Evolutionary conservation across 345 rosid genomes (phyloP), one percentile per base, ranked within the genome.

Genomic region (Euphorbia pulcherrima): DNA sequence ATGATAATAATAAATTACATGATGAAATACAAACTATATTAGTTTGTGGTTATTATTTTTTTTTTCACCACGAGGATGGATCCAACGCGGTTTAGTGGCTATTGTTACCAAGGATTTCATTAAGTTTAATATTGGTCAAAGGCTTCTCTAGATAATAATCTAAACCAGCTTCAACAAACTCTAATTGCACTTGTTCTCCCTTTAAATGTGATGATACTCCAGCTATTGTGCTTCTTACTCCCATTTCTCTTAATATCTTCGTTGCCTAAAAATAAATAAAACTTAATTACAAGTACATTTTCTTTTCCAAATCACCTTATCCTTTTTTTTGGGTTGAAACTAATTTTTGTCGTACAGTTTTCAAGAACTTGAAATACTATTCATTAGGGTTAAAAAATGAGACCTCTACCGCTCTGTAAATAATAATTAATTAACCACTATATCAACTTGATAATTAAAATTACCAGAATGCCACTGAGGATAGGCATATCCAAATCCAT

Each of bases 401-500:
- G n/a, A n/a, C n/a, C n/a, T n/a, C n/a, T n/a, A n/a, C n/a, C n/a
- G n/a, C n/a, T n/a, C n/a, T n/a, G n/a, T n/a, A n/a, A n/a, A n/a
- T n/a, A n/a, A n/a, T n/a, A n/a, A 27, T 28, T 57, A 14, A 27
- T 28, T 27, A 13, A 57, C 14, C 5, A 13, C 28, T 13, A 27
- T 27, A 28, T 14, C 10, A 28, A 6, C 4, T 1, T 56, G 17
- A 27, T 56, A 11, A 57, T 29, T 57, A 4, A 28, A 27, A 55
- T 2, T 81, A 89, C 97, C 95, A 87, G 80, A 44, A 87, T 75
- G 70, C 97, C 98, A 51, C 90, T 84, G 96, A 90, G 86, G 72
- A 88, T 13, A 7, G 97, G 98, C 98, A 92, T 92, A 28, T 92
- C 97, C 82, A 77, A 77, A 54, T 92, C 98, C 98, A 92, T 92